These are phyloP conservation scores for Aspergillus ustus DNA, from an alignment of 2,329 filamentous ascomycete species.

Conservation along the genomic window DNA sequence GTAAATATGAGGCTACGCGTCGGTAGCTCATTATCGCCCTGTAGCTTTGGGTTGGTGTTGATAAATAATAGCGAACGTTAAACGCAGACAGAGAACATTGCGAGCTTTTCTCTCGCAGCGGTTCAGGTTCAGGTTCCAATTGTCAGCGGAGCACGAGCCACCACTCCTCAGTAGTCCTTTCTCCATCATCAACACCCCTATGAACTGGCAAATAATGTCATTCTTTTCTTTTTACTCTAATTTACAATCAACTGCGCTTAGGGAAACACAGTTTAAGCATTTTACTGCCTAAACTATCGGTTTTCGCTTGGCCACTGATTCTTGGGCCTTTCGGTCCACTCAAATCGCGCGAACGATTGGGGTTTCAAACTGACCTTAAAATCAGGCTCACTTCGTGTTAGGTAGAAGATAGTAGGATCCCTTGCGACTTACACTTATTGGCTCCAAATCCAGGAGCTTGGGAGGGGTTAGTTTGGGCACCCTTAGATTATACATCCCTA, in stretches of 20 bases:
- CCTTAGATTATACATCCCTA: neutral
- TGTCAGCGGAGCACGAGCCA: constrained; percentile 14
- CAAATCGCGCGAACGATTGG: neutral
- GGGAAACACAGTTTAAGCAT: neutral
- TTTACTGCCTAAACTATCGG: neutral
- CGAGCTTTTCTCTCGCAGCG: constrained; percentile 13
- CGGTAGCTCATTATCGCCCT: constrained; percentile 31
- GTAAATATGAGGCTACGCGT: constrained; percentile 17
- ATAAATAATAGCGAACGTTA: constrained; percentile 4
- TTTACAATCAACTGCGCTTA: neutral
- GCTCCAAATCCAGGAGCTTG: neutral
- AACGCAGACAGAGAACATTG: neutral
- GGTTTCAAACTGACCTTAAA: neutral
- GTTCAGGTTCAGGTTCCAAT: constrained; percentile 4
- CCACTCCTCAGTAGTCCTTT: neutral
- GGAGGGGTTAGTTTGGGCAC: neutral
- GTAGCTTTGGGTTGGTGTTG: constrained; percentile 14
- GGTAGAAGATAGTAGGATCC: neutral
- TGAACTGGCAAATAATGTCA: neutral
- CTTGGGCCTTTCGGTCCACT: neutral
- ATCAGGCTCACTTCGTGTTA: neutral
- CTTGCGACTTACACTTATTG: neutral
- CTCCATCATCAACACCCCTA: neutral
- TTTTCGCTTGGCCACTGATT: neutral
- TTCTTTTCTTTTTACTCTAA: neutral